Evolutionary conservation across 805 yeast genomes (phyloP).

Genomic region (Myxozyma sirexii): DNA sequence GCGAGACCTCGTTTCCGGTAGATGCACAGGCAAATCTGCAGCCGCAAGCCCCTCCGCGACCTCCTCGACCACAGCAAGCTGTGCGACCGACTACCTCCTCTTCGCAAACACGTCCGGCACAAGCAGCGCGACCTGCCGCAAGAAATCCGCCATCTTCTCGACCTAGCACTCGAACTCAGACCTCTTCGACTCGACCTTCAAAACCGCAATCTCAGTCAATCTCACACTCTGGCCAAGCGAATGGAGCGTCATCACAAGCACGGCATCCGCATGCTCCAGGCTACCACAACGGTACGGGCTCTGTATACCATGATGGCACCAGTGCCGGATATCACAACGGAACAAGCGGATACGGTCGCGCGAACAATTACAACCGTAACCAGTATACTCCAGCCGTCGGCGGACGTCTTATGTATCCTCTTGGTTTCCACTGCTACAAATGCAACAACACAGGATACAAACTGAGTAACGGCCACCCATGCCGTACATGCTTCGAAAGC

Average conservation of each 20-base stretch:
- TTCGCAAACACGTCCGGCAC: not conserved
- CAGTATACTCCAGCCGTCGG: conserved; percentile 19
- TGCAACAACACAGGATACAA: conserved; percentile 76
- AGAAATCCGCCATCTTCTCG: not conserved
- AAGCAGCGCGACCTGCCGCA: not conserved
- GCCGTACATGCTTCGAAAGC: conserved; percentile 69
- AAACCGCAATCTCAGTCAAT: not conserved
- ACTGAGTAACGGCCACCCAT: conserved; percentile 60
- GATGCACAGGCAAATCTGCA: not conserved
- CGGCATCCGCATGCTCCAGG: not conserved
- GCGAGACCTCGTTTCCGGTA: conserved; percentile 8
- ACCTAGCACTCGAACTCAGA: not conserved
- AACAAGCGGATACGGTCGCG: not conserved
- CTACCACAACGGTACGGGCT: not conserved
- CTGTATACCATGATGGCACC: not conserved
- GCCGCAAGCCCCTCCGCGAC: not conserved
- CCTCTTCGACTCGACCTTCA: not conserved
- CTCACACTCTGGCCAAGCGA: too few relatives aligned
- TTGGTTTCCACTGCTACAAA: conserved; percentile 60
- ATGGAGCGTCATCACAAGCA: not conserved
- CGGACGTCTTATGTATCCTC: conserved; percentile 61
- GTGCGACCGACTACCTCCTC: not conserved
- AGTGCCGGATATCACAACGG: not conserved
- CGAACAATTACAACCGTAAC: not conserved
- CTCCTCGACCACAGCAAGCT: not conserved